Conservation (phyloP, 1,284 basidiomycete genomes). For the Fomitopsis palustris region DNA sequence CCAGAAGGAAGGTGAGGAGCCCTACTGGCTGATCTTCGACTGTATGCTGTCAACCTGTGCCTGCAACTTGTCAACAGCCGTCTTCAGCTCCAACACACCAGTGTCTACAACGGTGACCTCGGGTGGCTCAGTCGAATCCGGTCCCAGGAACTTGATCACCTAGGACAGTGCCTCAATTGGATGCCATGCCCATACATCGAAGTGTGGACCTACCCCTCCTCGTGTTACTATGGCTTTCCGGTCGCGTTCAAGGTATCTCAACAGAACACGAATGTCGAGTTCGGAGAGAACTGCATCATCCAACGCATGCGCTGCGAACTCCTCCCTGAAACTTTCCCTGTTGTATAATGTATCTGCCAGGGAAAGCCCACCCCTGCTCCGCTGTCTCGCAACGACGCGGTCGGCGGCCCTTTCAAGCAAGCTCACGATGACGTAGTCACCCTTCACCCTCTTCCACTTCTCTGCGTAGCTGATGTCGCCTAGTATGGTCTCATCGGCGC, state of each 20-base stretch:
- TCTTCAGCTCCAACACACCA: constrained; percentile 73
- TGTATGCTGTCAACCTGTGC: constrained; percentile 67
- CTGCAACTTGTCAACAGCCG: constrained; percentile 61
- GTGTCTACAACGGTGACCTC: constrained; percentile 69
- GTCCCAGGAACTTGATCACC: constrained; percentile 73
- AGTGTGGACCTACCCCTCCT: constrained; percentile 49
- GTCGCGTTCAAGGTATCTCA: constrained; percentile 82
- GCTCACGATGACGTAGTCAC: constrained; percentile 73
- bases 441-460: constrained; percentile 63
- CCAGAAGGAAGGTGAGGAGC: background rate
- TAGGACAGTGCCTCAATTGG: constrained; percentile 26
- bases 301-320: constrained; percentile 50
- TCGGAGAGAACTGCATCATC: constrained; percentile 47
- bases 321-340: constrained; percentile 55
- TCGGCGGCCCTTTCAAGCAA: constrained; percentile 68
- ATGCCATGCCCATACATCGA: background rate
- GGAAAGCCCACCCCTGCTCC: constrained; percentile 41
- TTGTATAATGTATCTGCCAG: constrained; percentile 66
- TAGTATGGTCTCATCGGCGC: constrained; percentile 45
- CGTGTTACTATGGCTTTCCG: constrained; percentile 57
- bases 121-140: constrained; percentile 29
- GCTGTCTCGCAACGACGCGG: constrained; percentile 49
- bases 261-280: constrained; percentile 63
- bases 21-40: constrained; percentile 61
- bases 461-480: constrained; percentile 50